These are phyloP conservation scores for Saccharomycopsis olivae DNA, from an alignment of 805 yeast species.

Conservation along the genomic window DNA sequence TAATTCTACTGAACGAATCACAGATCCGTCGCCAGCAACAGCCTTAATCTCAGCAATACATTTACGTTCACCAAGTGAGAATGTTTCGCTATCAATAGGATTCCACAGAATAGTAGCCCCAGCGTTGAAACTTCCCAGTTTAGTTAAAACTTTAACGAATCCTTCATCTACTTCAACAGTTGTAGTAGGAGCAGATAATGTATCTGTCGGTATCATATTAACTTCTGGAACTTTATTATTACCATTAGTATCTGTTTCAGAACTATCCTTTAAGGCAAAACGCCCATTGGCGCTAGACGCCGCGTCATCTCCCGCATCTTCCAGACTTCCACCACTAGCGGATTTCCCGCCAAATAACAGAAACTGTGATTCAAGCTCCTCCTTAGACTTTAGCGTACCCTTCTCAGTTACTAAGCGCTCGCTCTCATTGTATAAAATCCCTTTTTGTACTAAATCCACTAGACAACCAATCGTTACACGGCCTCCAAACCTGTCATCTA, in stretches of 20 bases:
- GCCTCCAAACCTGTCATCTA: slow-evolving; percentile 39
- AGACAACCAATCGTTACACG: slow-evolving; percentile 69
- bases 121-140: slow-evolving; percentile 30
- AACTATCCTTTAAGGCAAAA: slow-evolving; percentile 4
- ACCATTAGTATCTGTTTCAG: slow-evolving; percentile 4
- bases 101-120: slow-evolving; percentile 46
- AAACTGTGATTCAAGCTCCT: slow-evolving; percentile 23
- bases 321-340: slow-evolving; percentile 25
- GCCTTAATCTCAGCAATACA: slow-evolving; percentile 37
- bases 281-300: too few species aligned
- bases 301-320: too few species aligned
- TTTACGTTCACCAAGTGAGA: slow-evolving; percentile 47
- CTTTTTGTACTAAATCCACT: slow-evolving; percentile 76
- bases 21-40: slow-evolving; percentile 23
- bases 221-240: not conserved
- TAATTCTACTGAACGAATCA: slow-evolving; percentile 19
- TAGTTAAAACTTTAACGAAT: slow-evolving; percentile 26
- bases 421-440: slow-evolving; percentile 65
- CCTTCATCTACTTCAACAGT: slow-evolving; percentile 3
- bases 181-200: not conserved
- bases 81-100: slow-evolving; percentile 33
- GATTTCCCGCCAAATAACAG: slow-evolving; percentile 15
- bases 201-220: not conserved
- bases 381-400: slow-evolving; percentile 24
- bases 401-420: slow-evolving; percentile 41